Conservation (phyloP, 2,329 filamentous ascomycete genomes). For the Orbilia brochopaga region DNA sequence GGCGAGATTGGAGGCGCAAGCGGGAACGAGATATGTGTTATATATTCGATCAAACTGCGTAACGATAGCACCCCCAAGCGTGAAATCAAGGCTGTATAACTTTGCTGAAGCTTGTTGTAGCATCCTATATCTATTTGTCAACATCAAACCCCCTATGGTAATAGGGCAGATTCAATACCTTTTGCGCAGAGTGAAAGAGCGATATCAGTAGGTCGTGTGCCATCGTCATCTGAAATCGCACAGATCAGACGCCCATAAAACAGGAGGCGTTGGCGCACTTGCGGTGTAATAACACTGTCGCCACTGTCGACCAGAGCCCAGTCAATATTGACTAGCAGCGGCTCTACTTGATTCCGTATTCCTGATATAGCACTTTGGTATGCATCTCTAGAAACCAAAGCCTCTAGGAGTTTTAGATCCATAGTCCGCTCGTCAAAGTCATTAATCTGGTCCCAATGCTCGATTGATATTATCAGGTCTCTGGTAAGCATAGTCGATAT, state of each 20-base stretch:
- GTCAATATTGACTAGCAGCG: conserved; percentile 3
- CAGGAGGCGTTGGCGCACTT: neutral
- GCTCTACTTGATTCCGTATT: neutral
- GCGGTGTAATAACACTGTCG: neutral
- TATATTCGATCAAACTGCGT: conserved; percentile 12
- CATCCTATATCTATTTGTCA: conserved; percentile 8
- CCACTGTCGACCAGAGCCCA: neutral
- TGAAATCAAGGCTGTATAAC: conserved; percentile 13
- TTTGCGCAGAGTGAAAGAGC: conserved; percentile 16
- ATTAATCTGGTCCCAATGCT: neutral
- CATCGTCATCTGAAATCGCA: conserved; percentile 5
- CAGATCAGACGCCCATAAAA: conserved; percentile 24
- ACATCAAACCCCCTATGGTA: neutral
- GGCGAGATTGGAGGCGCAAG: conserved; percentile 5
- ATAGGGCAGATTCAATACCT: conserved; percentile 5
- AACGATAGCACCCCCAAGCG: neutral
- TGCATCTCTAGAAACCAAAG: neutral
- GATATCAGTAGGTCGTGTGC: conserved; percentile 24
- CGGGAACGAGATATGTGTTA: conserved; percentile 3
- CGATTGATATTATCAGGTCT: neutral
- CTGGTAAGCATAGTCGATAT: conserved; percentile 5
- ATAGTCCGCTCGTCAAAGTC: conserved; percentile 1
- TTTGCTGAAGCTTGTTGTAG: conserved; percentile 14
- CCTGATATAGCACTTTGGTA: neutral
- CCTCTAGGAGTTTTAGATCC: conserved; percentile 23